A percentile compares a stretch with the other conserved stretches of the same genome.
Conservation (phyloP, 306 rosid species). For the Cucurbita ficifolia region DNA sequence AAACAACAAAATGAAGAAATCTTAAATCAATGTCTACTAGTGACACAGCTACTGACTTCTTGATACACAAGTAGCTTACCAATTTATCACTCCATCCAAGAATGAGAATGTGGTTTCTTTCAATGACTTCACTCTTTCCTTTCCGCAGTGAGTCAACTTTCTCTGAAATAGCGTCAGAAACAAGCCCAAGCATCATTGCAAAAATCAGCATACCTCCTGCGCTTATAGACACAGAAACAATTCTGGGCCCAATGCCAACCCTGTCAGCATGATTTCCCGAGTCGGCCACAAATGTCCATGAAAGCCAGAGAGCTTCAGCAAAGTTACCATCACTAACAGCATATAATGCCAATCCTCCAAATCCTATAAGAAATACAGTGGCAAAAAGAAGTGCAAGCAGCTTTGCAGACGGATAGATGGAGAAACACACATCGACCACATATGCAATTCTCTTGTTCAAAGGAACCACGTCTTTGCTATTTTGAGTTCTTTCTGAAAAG, state of each 20-base stretch:
- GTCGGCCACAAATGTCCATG: constrained; percentile 96
- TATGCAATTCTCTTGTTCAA: constrained; percentile 83
- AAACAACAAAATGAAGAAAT: background rate
- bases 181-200: constrained; percentile 98
- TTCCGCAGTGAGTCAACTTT: constrained; percentile 91
- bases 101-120: constrained; percentile 82
- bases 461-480: constrained; percentile 67
- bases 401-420: constrained; percentile 89
- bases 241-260: constrained; percentile 85
- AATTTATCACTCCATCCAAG: constrained; percentile 99
- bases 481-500: constrained; percentile 37
- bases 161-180: constrained; percentile 94
- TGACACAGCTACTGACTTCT: background rate
- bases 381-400: constrained; percentile 92
- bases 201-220: constrained; percentile 97
- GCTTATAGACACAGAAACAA: constrained; percentile 91
- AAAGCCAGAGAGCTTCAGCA: constrained; percentile 92
- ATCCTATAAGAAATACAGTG: constrained; percentile 74
- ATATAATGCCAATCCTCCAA: constrained; percentile 85
- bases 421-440: constrained; percentile 83
- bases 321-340: constrained; percentile 84
- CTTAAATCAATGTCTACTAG: background rate
- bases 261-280: constrained; percentile 96
- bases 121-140: constrained; percentile 97
- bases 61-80: constrained; percentile 31